Conservation (phyloP, 1,284 basidiomycete species). For the Wolfiporia cocos region DNA sequence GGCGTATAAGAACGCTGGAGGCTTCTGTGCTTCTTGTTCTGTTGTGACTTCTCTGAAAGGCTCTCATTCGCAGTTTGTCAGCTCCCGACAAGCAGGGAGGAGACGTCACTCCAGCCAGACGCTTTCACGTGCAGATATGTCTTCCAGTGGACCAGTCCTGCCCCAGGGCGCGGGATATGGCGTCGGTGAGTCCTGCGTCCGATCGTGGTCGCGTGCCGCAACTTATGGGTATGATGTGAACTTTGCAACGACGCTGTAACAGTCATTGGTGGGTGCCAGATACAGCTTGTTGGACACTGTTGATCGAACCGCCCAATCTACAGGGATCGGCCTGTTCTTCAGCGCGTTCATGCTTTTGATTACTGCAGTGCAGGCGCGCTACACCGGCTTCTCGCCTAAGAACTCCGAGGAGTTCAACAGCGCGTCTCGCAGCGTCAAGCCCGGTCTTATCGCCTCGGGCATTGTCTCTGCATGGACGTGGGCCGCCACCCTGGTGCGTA, state of each 20-base stretch:
- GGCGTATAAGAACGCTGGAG: too few species aligned
- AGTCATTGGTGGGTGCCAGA: slow-evolving; percentile 41
- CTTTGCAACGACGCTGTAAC: slow-evolving; percentile 3
- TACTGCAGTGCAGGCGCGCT: slow-evolving; percentile 65
- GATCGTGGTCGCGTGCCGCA: too few species aligned
- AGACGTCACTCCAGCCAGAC: too few species aligned
- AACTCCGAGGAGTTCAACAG: slow-evolving; percentile 79
- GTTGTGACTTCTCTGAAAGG: too few species aligned
- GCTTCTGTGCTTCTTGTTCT: too few species aligned
- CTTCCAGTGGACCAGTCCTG: slow-evolving; percentile 22
- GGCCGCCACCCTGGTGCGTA: slow-evolving; percentile 64
- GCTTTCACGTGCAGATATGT: too few species aligned
- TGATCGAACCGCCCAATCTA: background rate
- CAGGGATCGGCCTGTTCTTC: slow-evolving; percentile 82
- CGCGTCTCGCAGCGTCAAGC: slow-evolving; percentile 78
- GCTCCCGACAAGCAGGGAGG: background rate
- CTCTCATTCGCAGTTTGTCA: background rate
- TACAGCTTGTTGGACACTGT: background rate
- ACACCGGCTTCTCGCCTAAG: slow-evolving; percentile 68
- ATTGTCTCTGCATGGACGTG: slow-evolving; percentile 87
- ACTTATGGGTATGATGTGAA: background rate
- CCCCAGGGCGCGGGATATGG: slow-evolving; percentile 53
- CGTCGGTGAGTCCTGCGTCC: slow-evolving; percentile 55
- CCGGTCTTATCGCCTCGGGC: slow-evolving; percentile 85
- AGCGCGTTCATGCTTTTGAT: slow-evolving; percentile 70